Percentiles rank a stretch among this genome's conserved stretches.
phyloP scores from a whole-genome alignment of 2,329 filamentous ascomycete species.

The Exophiala sp. region DNA sequence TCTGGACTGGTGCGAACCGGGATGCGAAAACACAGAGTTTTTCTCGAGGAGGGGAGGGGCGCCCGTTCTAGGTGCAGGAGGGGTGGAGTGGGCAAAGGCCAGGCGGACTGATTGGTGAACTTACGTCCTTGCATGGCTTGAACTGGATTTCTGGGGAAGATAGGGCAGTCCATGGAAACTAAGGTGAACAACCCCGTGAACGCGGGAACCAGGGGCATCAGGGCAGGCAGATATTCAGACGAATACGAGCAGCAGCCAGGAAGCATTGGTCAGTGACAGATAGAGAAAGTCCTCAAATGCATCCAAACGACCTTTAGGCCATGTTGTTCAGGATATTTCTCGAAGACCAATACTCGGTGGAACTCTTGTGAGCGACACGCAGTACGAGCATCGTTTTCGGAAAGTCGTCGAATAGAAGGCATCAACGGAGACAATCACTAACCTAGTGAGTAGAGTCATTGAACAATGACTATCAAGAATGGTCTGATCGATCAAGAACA shows the following conservation, averaged over 20 bases:
- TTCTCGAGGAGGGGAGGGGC: background rate
- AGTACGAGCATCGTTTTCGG: too few relatives aligned
- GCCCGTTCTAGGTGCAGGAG: background rate
- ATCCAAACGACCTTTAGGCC: too few relatives aligned
- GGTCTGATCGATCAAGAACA: background rate
- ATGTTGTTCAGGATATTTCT: too few relatives aligned
- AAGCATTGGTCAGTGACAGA: background rate
- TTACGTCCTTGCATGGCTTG: background rate
- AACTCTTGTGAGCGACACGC: too few relatives aligned
- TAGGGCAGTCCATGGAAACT: background rate
- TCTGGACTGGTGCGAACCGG: constrained; percentile 1
- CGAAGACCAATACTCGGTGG: too few relatives aligned
- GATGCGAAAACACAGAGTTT: background rate
- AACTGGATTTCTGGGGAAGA: constrained; percentile 1
- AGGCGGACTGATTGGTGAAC: background rate
- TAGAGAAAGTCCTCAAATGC: background rate
- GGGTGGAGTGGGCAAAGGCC: background rate
- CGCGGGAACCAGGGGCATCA: background rate
- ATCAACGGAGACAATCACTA: background rate
- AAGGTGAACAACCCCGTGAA: too few relatives aligned
- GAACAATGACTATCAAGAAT: background rate
- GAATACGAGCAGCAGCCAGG: background rate
- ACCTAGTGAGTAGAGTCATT: background rate
- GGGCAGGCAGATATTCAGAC: background rate
- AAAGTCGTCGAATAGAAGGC: too few relatives aligned